phyloP scores from a whole-genome alignment of 2,329 filamentous ascomycete species.

The Blastomyces parvus region DNA sequence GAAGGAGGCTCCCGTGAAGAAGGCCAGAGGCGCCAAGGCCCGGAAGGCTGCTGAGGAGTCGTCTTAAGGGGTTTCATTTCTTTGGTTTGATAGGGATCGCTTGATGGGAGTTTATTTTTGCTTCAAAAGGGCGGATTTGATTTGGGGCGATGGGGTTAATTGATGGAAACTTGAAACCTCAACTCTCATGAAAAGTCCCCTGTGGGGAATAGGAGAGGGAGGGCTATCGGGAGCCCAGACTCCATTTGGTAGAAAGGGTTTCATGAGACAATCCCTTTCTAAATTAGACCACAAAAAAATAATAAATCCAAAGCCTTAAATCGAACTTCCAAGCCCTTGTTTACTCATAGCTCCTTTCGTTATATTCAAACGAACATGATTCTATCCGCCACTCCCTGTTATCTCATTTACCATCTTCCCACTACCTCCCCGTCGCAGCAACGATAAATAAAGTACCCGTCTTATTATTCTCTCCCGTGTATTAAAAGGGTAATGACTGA shows the following conservation, averaged over 20 bases:
- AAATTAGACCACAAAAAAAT: not conserved
- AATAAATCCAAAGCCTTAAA: not conserved
- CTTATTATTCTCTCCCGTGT: too few species aligned
- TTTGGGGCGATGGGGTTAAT: not conserved
- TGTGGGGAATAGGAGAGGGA: not conserved
- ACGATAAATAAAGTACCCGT: not conserved
- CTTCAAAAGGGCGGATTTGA: not conserved
- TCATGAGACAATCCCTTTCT: not conserved
- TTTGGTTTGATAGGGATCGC: not conserved
- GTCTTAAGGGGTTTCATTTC: not conserved
- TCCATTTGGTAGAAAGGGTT: not conserved
- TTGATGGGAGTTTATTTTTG: not conserved
- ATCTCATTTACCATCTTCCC: not conserved
- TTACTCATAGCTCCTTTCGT: not conserved
- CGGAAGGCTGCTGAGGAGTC: conserved; percentile 49
- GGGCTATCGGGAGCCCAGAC: not conserved
- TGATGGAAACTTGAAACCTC: too few species aligned
- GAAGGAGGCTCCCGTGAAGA: conserved; percentile 64
- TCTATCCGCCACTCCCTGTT: too few species aligned
- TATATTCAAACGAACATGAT: not conserved
- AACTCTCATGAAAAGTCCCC: too few species aligned
- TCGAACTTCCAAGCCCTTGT: not conserved
- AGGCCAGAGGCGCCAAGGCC: conserved; percentile 72
- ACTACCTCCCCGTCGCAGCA: not conserved
- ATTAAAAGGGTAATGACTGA: too few species aligned